phyloP scores from a whole-genome alignment of 1,139 yeast species.

The Protomyces inouyei region DNA sequence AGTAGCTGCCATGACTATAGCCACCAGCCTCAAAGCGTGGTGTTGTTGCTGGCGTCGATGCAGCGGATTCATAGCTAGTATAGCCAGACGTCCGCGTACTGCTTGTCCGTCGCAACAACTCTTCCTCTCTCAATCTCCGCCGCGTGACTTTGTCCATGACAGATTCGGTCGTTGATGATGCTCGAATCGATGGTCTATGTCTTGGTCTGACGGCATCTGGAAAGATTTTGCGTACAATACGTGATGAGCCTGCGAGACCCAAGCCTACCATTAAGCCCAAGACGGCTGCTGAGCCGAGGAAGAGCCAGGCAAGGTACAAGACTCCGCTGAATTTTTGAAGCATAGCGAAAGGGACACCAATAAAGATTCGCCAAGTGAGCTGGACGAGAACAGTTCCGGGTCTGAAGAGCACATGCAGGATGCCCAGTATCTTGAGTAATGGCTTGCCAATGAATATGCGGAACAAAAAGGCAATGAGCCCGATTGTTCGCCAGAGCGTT shows the following conservation, averaged over 20 bases:
- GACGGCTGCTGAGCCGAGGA: not conserved
- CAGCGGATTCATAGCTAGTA: not conserved
- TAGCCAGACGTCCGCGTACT: not conserved
- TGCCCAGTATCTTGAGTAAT: not conserved
- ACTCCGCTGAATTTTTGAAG: not conserved
- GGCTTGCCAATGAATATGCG: not conserved
- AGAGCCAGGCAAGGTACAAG: not conserved
- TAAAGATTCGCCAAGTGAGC: not conserved
- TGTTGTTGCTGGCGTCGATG: not conserved
- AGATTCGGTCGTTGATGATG: not conserved
- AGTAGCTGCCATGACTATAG: not conserved
- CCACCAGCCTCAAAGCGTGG: not conserved
- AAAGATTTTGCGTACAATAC: not conserved
- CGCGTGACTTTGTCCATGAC: not conserved
- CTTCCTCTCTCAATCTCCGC: not conserved
- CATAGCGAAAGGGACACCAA: not conserved
- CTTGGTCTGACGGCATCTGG: not conserved
- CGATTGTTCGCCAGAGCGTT: not conserved
- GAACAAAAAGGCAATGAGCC: not conserved
- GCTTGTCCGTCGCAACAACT: not conserved
- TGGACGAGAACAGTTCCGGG: not conserved
- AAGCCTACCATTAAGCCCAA: not conserved
- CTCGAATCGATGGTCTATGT: not conserved
- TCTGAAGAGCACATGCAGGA: not conserved
- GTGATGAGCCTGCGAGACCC: not conserved